phyloP scores from a whole-genome alignment of 495 filamentous ascomycete genomes.

The Annulohypoxylon bovei region DNA sequence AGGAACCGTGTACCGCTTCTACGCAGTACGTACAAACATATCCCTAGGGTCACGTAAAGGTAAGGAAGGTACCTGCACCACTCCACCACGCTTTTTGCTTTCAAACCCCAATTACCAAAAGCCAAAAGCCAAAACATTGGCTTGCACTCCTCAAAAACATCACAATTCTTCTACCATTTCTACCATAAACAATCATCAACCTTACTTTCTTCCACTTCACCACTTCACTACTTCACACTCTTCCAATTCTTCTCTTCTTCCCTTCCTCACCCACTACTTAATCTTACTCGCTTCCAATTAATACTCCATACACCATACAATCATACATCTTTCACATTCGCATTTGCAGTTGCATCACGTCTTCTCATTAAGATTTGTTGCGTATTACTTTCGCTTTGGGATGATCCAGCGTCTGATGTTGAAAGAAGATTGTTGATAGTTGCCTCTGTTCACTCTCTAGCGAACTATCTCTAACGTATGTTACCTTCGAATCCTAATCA shows the following conservation, averaged over 20 bases:
- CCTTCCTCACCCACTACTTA: constrained; percentile 13
- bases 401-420: constrained; percentile 30
- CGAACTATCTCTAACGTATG: constrained; percentile 37
- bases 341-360: constrained; percentile 30
- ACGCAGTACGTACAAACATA: constrained; percentile 13
- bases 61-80: constrained; percentile 16
- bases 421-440: constrained; percentile 25
- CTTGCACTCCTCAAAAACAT: constrained; percentile 45
- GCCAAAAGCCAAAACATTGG: constrained; percentile 47
- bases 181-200: constrained; percentile 31
- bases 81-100: constrained; percentile 17
- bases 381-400: constrained; percentile 24
- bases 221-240: background rate
- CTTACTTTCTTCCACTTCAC: constrained; percentile 13
- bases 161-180: constrained; percentile 20
- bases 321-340: constrained; percentile 13
- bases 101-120: constrained; percentile 30
- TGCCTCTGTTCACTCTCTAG: constrained; percentile 21
- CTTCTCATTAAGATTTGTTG: constrained; percentile 22
- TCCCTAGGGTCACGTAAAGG: constrained; percentile 29
- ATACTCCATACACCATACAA: constrained; percentile 2
- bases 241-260: constrained; percentile 11
- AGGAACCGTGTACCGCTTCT: constrained; percentile 24
- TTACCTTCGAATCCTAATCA: constrained; percentile 2
- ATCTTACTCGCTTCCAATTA: background rate